Percentiles rank a stretch among this genome's conserved stretches.
Conservation (phyloP, 148 eudicot species). For the Fagopyrum tataricum region DNA sequence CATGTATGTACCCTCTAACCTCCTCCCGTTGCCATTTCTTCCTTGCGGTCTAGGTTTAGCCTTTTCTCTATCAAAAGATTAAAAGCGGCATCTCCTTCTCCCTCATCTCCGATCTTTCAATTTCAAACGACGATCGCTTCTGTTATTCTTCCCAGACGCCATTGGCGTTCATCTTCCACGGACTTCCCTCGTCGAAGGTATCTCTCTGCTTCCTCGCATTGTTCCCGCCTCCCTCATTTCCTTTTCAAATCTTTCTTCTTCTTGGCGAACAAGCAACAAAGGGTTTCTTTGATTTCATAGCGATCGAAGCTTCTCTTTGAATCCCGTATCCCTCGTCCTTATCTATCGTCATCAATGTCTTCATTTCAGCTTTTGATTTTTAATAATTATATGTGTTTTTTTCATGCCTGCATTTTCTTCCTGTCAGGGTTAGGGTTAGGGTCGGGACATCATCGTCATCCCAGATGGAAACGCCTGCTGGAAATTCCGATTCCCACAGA, state of each 20-base stretch:
- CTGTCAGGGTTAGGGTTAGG: conserved; percentile 40
- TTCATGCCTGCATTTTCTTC: not conserved
- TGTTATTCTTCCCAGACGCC: conserved; percentile 17
- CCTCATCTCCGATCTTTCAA: conserved; percentile 1
- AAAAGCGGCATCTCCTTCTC: not conserved
- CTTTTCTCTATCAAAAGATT: too few species aligned
- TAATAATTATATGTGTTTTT: not conserved
- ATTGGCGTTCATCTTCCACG: conserved; percentile 26
- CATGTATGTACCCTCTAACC: not conserved
- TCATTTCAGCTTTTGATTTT: not conserved
- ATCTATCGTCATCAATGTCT: not conserved
- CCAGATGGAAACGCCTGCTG: conserved; percentile 52
- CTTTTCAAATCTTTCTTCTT: not conserved
- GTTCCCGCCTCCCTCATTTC: not conserved
- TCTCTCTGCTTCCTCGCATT: not conserved
- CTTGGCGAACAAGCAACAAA: not conserved
- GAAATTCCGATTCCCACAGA: conserved; percentile 42
- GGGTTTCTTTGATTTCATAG: not conserved
- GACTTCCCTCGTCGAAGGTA: conserved; percentile 37
- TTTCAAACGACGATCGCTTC: conserved; percentile 22
- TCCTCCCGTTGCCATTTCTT: not conserved
- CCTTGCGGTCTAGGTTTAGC: not conserved
- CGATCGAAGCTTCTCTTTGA: not conserved
- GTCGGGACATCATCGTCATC: conserved; percentile 24
- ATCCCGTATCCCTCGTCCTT: not conserved